Conservation (phyloP, 1,139 yeast genomes). For the Hyphopichia buzzinii region DNA sequence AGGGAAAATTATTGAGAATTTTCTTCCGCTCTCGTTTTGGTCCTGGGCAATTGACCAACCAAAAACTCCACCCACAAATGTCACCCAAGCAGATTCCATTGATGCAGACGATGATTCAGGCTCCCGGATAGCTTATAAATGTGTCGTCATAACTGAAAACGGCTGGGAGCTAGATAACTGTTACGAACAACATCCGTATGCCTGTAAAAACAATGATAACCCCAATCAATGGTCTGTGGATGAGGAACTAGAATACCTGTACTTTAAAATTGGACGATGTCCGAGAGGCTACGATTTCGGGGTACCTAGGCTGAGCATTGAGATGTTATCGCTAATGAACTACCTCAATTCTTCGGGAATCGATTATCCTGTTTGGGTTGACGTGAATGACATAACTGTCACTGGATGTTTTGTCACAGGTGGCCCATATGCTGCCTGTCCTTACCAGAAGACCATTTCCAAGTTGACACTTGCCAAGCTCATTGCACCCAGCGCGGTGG, state of each 20-base stretch:
- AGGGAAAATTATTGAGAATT: slow-evolving; percentile 17
- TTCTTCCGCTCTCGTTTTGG: slow-evolving; percentile 51
- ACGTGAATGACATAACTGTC: slow-evolving; percentile 74
- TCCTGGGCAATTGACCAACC: slow-evolving; percentile 70
- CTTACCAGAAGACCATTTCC: slow-evolving; percentile 60
- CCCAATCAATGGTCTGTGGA: slow-evolving; percentile 51
- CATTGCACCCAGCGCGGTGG: slow-evolving; percentile 64
- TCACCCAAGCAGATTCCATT: slow-evolving; percentile 1
- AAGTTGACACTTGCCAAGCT: slow-evolving; percentile 58
- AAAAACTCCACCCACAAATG: slow-evolving; percentile 1
- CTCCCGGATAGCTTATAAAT: slow-evolving; percentile 47
- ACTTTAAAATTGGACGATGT: slow-evolving; percentile 49
- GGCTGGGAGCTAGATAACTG: slow-evolving; percentile 70
- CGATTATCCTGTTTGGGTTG: slow-evolving; percentile 65
- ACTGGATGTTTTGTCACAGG: slow-evolving; percentile 84
- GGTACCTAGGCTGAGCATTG: slow-evolving; percentile 52
- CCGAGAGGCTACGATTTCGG: slow-evolving; percentile 51
- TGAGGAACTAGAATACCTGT: slow-evolving; percentile 29
- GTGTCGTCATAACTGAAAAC: slow-evolving; percentile 51
- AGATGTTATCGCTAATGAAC: slow-evolving; percentile 30
- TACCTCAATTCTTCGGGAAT: slow-evolving; percentile 16
- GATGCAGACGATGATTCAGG: background rate
- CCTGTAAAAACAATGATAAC: slow-evolving; percentile 50
- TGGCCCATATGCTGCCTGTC: slow-evolving; percentile 77
- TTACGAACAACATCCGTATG: slow-evolving; percentile 46